A percentile compares a stretch with the other conserved stretches of the same genome.
phyloP scores from a whole-genome alignment of 495 filamentous ascomycete species.

The Mytilinidion resinicola region DNA sequence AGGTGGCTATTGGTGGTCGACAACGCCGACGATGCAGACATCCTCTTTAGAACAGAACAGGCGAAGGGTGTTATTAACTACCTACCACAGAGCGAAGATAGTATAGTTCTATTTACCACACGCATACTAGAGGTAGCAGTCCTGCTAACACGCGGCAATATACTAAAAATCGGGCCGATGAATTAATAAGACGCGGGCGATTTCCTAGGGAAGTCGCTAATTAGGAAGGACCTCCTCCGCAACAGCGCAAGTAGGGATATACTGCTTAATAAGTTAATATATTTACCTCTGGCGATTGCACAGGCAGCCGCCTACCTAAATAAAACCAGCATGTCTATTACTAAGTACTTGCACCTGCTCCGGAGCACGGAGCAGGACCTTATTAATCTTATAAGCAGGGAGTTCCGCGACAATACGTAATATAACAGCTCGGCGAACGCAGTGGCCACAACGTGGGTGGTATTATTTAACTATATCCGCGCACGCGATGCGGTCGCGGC shows the following conservation, averaged over 20 bases:
- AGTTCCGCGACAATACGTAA: constrained; percentile 26
- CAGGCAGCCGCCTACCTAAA: constrained; percentile 33
- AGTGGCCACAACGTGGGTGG: constrained; percentile 28
- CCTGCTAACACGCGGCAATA: constrained; percentile 18
- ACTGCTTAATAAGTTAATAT: constrained; percentile 24
- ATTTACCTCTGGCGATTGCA: constrained; percentile 29
- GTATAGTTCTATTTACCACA: constrained; percentile 29
- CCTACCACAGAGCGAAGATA: constrained; percentile 23
- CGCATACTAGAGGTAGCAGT: constrained; percentile 18
- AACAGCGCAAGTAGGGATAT: constrained; percentile 10
- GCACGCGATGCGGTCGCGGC: constrained; percentile 16
- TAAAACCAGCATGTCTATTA: constrained; percentile 19
- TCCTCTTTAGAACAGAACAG: constrained; percentile 14
- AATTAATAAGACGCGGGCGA: constrained; percentile 15
- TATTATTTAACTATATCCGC: constrained; percentile 24
- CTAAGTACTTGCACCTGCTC: constrained; percentile 25
- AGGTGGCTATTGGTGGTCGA: constrained; percentile 23
- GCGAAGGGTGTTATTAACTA: constrained; percentile 17
- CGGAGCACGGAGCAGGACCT: constrained; percentile 24
- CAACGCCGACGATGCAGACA: constrained; percentile 29
- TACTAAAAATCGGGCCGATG: constrained; percentile 26
- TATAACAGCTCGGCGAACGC: constrained; percentile 20
- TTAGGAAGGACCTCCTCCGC: constrained; percentile 8
- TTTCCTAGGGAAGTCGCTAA: constrained; percentile 19
- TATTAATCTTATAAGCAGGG: constrained; percentile 25